Percentiles rank a stretch among this genome's conserved stretches.
phyloP scores from a whole-genome alignment of 176 grass and related monocot genomes.

The bread wheat (Triticum aestivum) region DNA sequence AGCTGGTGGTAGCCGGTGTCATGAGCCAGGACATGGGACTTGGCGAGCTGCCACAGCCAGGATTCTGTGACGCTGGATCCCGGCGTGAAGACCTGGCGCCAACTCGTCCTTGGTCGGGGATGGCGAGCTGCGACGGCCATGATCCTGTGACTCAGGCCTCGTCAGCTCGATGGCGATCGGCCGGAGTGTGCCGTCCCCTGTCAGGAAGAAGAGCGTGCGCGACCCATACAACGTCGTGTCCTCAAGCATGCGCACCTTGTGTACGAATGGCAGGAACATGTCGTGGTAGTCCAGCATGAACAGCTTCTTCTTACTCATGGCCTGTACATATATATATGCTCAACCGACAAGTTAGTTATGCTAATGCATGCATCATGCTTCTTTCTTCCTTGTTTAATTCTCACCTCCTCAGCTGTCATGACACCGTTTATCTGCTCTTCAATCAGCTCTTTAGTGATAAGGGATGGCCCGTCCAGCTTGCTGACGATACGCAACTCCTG shows the following conservation, averaged over 20 bases:
- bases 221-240: constrained; percentile 58
- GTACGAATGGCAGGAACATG: constrained; percentile 57
- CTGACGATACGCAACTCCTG: too few relatives aligned
- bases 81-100: constrained; percentile 52
- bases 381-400: too few relatives aligned
- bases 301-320: constrained; percentile 29
- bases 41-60: constrained; percentile 81
- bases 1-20: constrained; percentile 66
- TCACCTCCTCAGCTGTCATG: too few relatives aligned
- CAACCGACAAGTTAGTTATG: too few relatives aligned
- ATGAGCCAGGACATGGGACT: constrained; percentile 58
- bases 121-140: too few relatives aligned
- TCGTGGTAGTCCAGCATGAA: constrained; percentile 90
- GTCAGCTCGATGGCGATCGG: constrained; percentile 72
- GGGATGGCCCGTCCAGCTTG: too few relatives aligned
- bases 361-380: too few relatives aligned
- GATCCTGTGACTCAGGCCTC: constrained; percentile 17
- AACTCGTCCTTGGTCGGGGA: constrained; percentile 4
- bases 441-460: too few relatives aligned
- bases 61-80: too few relatives aligned
- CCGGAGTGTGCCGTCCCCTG: constrained; percentile 32
- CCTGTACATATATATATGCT: too few relatives aligned
- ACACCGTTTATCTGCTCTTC: too few relatives aligned
- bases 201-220: constrained; percentile 63
- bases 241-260: constrained; percentile 40